phyloP scores from a whole-genome alignment of 441 rosid genomes.

The Bruguiera hainesii region DNA sequence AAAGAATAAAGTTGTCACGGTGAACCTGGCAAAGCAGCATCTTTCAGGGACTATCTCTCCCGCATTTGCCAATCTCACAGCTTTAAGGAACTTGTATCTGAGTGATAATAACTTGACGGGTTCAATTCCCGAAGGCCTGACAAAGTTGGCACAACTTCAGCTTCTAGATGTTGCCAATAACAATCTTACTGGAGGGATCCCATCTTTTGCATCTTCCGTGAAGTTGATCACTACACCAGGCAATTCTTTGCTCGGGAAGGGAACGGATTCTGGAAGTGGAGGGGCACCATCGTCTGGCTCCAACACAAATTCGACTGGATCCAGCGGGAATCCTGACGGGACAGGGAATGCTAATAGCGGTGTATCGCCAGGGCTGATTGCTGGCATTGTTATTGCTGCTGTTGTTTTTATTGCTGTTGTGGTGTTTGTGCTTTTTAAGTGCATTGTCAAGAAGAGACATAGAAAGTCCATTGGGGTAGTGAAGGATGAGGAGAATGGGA shows the following conservation, averaged over 20 bases:
- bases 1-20: background rate
- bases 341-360: conserved; percentile 4
- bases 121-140: conserved; percentile 47
- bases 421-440: conserved; percentile 37
- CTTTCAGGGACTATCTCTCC: conserved; percentile 57
- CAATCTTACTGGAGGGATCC: conserved; percentile 53
- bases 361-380: conserved; percentile 33
- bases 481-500: conserved; percentile 38
- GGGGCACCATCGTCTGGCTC: conserved; percentile 14
- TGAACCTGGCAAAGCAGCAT: conserved; percentile 5
- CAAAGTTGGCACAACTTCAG: conserved; percentile 41
- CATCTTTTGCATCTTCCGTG: conserved; percentile 31
- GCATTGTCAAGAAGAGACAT: conserved; percentile 21
- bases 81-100: conserved; percentile 39
- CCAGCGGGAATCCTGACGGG: conserved; percentile 9
- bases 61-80: conserved; percentile 40
- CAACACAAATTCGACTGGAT: conserved; percentile 12
- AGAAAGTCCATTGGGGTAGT: conserved; percentile 37
- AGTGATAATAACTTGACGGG: conserved; percentile 59
- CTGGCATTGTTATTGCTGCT: conserved; percentile 44
- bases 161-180: conserved; percentile 57
- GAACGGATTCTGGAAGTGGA: conserved; percentile 15
- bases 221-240: conserved; percentile 41
- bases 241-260: conserved; percentile 43
- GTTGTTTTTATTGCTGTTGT: conserved; percentile 20